These are phyloP conservation scores for Bromus sterilis DNA, from an alignment of 176 grass and related monocot species.

Conservation along the genomic window DNA sequence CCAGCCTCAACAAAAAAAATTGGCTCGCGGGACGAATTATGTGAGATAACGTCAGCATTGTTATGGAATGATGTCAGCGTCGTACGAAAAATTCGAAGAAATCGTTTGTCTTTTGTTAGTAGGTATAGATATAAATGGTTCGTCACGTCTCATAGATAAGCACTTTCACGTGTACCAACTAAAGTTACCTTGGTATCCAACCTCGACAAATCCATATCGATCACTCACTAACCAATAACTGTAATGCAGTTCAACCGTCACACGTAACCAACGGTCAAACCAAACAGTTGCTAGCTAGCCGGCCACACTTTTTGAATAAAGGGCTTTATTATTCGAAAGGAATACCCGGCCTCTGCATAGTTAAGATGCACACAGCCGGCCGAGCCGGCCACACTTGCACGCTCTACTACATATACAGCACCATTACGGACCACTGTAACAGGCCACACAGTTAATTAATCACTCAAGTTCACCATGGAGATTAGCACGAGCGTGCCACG, in stretches of 20 bases:
- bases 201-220: neutral
- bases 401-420: neutral
- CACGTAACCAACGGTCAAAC: neutral
- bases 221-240: neutral
- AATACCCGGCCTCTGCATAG: no score
- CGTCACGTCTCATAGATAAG: neutral
- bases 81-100: no score
- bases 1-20: no score
- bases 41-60: no score
- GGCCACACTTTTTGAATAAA: no score
- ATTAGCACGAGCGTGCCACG: neutral
- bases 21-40: no score
- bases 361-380: no score
- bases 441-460: neutral
- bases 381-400: no score
- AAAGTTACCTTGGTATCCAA: neutral
- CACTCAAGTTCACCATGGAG: constrained; percentile 1
- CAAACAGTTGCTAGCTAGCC: neutral
- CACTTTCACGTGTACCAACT: neutral
- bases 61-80: no score
- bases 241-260: neutral
- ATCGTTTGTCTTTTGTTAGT: no score
- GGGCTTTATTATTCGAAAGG: no score
- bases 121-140: no score
- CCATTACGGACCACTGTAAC: neutral